Base-by-base conservation (phyloP, 768 basidiomycete species). In the Udeniomyces megalosporus region DNA sequence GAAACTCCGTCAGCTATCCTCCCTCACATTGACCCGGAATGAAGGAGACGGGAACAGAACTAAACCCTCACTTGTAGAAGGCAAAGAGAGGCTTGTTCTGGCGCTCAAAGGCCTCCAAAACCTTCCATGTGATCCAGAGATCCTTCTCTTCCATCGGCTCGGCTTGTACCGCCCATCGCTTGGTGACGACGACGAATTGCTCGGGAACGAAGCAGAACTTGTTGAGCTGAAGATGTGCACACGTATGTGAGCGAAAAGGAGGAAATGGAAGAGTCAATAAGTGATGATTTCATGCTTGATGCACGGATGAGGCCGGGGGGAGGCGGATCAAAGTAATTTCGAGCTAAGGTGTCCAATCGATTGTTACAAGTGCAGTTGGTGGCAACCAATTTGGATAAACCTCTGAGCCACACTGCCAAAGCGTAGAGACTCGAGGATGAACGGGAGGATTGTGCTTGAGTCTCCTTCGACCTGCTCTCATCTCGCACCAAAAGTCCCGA, bases 171-270 rank as follows among this genome's bases (percentile, higher is more conserved):
- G 49, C 49, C 62, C 62, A 63, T 29, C 56, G 17, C 28, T 50
- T 35, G 2, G 62, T 58, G 4, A 58, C 48, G 31, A 63, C 46
- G 12, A 63, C 55, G 29, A 63, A 63, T 42, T 63, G 62, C 56
- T 52, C 42, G 11, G 62, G 62, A 3, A 63, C 34, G 48, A 63
- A 52, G 29, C 56, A 51, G 44, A 58, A 63, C 50, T 63, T 63
- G 62, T 63, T 63, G 20, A 63, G 42, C 57, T 58, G 57, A 8
- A n/a, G n/a, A n/a, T n/a, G n/a, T n/a, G n/a, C n/a, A n/a, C n/a
- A n/a, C 3, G 6, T 17, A 20, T 17, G 22, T 48, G n/a, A 20
- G 14, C 26, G 7, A 15, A 4, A 15, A 7, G n/a, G n/a, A n/a
- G n/a, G n/a, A n/a, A n/a, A n/a, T n/a, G n/a, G n/a, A n/a, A n/a